Percentiles rank a stretch among this genome's conserved stretches.
Evolutionary conservation across 2,329 filamentous ascomycete genomes (phyloP).

Genomic region (Diaporthe citrichinensis): DNA sequence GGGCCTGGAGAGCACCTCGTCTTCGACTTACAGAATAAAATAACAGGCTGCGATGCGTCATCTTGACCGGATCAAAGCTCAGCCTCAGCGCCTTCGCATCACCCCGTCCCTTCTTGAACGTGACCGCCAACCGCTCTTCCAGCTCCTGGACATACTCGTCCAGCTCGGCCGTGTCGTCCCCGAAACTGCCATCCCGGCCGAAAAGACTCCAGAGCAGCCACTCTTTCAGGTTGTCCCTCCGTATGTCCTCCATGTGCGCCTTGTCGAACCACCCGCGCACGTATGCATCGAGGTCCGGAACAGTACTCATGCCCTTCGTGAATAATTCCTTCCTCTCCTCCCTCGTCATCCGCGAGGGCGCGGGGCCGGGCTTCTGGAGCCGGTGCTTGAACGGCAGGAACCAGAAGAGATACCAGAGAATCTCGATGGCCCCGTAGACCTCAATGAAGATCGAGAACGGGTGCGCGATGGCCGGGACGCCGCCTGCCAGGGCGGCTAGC

Average conservation of each 20-base stretch:
- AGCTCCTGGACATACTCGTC: constrained; percentile 40
- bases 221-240: constrained; percentile 44
- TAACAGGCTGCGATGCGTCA: constrained; percentile 38
- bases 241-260: constrained; percentile 42
- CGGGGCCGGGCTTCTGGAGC: constrained; percentile 39
- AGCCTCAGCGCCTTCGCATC: constrained; percentile 42
- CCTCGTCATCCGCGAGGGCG: constrained; percentile 26
- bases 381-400: constrained; percentile 42
- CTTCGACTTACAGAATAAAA: constrained; percentile 39
- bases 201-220: constrained; percentile 45
- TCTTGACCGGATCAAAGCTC: constrained; percentile 42
- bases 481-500: constrained; percentile 36
- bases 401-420: constrained; percentile 43
- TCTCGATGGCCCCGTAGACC: constrained; percentile 42
- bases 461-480: constrained; percentile 44
- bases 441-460: constrained; percentile 47
- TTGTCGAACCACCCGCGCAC: constrained; percentile 43
- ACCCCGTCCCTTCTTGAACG: constrained; percentile 38
- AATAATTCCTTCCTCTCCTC: constrained; percentile 40
- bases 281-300: constrained; percentile 41
- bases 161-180: constrained; percentile 38
- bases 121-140: constrained; percentile 25
- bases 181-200: constrained; percentile 22
- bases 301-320: constrained; percentile 20
- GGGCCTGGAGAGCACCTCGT: neutral